phyloP scores from a whole-genome alignment of 768 basidiomycete species.

The Suillus variegatus region DNA sequence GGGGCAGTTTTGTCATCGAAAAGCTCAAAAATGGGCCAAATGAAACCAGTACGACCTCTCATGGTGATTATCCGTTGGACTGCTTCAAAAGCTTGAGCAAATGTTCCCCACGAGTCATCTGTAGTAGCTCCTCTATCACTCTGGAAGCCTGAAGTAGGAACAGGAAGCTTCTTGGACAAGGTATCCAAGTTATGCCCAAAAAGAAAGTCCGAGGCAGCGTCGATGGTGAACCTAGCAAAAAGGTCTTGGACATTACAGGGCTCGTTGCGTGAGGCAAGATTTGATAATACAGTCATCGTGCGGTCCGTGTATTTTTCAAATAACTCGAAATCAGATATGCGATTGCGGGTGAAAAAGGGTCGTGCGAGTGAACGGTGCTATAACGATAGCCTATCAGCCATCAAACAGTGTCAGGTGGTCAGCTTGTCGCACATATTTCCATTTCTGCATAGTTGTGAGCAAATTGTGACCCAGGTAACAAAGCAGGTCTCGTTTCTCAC shows the following conservation, averaged over 20 bases:
- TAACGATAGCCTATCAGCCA: constrained; percentile 11
- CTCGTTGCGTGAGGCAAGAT: constrained; percentile 35
- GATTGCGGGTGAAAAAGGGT: constrained; percentile 75
- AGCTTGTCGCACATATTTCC: constrained; percentile 57
- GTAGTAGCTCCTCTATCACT: constrained; percentile 64
- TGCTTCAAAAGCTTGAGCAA: constrained; percentile 45
- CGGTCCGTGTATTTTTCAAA: constrained; percentile 57
- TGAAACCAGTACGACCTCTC: constrained; percentile 37
- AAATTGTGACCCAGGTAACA: not conserved
- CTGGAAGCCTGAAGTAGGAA: constrained; percentile 44
- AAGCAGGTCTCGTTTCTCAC: constrained; percentile 33
- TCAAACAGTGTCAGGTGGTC: constrained; percentile 1
- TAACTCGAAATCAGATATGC: constrained; percentile 66
- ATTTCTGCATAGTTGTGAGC: constrained; percentile 39
- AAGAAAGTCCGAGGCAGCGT: constrained; percentile 72
- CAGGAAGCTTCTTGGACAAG: constrained; percentile 53
- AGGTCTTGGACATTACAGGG: constrained; percentile 70
- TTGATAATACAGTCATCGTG: constrained; percentile 51
- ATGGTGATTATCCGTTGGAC: constrained; percentile 37
- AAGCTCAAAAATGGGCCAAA: constrained; percentile 47
- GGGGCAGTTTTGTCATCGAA: constrained; percentile 38
- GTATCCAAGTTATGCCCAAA: constrained; percentile 69
- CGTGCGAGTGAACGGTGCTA: constrained; percentile 69
- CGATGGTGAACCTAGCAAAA: constrained; percentile 66
- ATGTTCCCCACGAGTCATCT: constrained; percentile 60